These are phyloP conservation scores for Fibroporia radiculosa DNA, from an alignment of 768 basidiomycete genomes.

Conservation along the genomic window DNA sequence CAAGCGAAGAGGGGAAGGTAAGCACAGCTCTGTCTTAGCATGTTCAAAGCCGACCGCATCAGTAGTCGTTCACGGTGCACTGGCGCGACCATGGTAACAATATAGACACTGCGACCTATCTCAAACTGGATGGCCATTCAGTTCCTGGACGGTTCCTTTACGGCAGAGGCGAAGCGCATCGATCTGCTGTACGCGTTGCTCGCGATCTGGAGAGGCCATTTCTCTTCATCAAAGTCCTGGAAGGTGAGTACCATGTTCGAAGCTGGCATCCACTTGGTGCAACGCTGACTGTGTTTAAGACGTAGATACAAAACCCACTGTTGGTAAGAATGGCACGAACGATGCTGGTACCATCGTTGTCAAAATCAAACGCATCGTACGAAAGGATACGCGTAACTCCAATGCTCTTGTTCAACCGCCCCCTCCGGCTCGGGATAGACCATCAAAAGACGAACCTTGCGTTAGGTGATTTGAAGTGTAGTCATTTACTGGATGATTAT, in stretches of 20 bases:
- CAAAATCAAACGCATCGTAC: constrained; percentile 34
- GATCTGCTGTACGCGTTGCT: constrained; percentile 47
- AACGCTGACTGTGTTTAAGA: no score
- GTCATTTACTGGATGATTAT: not conserved
- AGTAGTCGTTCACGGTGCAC: constrained; percentile 49
- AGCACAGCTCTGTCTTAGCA: not conserved
- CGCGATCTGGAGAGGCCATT: constrained; percentile 50
- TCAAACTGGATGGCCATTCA: constrained; percentile 55
- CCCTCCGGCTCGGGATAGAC: no score
- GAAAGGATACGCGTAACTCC: constrained; percentile 26
- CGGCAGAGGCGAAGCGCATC: constrained; percentile 47
- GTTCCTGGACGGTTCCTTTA: constrained; percentile 58
- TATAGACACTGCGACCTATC: constrained; percentile 49
- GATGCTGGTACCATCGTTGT: constrained; percentile 47
- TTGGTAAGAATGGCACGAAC: constrained; percentile 11
- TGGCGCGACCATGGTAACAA: constrained; percentile 56
- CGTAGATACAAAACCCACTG: no score
- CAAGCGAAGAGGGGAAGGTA: constrained; percentile 53
- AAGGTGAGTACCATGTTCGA: constrained; percentile 36
- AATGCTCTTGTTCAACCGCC: no score
- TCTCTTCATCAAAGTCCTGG: constrained; percentile 38
- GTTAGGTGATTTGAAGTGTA: not conserved
- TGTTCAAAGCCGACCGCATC: not conserved
- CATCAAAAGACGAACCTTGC: no score
- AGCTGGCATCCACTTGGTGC: no score